These are phyloP conservation scores for Castanea sativa DNA, from an alignment of 306 rosid genomes.

Conservation along the genomic window DNA sequence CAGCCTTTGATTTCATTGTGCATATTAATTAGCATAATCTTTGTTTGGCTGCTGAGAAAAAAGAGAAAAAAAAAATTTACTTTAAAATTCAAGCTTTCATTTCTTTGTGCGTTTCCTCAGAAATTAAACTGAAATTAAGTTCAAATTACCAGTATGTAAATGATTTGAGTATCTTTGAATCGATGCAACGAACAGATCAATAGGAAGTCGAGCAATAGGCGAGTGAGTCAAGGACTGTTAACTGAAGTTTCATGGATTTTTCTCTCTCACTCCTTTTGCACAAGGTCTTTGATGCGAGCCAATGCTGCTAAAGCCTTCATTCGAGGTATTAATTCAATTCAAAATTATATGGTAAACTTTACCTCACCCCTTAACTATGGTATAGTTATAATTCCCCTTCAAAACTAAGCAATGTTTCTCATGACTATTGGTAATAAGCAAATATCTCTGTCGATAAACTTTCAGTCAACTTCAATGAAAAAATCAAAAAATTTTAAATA, in stretches of 20 bases:
- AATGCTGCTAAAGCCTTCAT: slow-evolving; percentile 72
- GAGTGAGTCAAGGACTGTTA: slow-evolving; percentile 54
- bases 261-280: slow-evolving; percentile 54
- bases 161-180: neutral
- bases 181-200: slow-evolving; percentile 43
- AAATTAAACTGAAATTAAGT: neutral
- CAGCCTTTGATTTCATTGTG: neutral
- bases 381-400: too few species aligned
- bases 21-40: neutral
- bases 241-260: slow-evolving; percentile 64
- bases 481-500: too few species aligned
- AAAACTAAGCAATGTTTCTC: too few species aligned
- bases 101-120: slow-evolving; percentile 6
- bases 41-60: neutral
- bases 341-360: too few species aligned
- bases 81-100: neutral
- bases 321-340: slow-evolving; percentile 46
- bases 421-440: too few species aligned
- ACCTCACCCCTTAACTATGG: too few species aligned
- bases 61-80: neutral
- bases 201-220: slow-evolving; percentile 59
- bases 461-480: too few species aligned
- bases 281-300: slow-evolving; percentile 73
- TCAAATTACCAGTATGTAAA: neutral
- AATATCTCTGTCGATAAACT: too few species aligned